phyloP scores from a whole-genome alignment of 1,139 yeast genomes.

The Yamadazyma triangularis region DNA sequence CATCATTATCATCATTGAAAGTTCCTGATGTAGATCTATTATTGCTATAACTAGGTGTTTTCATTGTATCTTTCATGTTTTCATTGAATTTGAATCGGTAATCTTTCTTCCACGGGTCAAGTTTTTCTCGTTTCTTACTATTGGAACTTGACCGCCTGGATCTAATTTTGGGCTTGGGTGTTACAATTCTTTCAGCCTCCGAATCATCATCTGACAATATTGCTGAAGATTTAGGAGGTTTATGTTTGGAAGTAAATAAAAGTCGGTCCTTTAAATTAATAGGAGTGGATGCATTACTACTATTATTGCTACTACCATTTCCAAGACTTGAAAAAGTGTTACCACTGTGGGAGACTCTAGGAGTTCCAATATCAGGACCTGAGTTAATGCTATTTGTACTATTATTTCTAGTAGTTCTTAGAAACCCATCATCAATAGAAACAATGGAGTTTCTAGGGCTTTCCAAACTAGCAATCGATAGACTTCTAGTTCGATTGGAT shows the following conservation, averaged over 20 bases:
- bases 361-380: conserved; percentile 5
- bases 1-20: no score
- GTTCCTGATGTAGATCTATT: neutral
- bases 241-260: conserved; percentile 16
- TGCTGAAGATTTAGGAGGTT: conserved; percentile 7
- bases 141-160: conserved; percentile 8
- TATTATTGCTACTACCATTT: no score
- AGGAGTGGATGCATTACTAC: conserved; percentile 1
- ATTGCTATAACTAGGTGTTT: neutral
- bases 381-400: conserved; percentile 25
- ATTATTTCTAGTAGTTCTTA: conserved; percentile 27
- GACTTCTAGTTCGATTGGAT: conserved; percentile 22
- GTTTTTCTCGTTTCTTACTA: conserved; percentile 8
- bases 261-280: conserved; percentile 5
- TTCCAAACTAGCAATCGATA: conserved; percentile 37
- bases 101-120: conserved; percentile 19
- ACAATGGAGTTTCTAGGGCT: conserved; percentile 43
- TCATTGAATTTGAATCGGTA: conserved; percentile 29
- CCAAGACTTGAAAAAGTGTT: no score
- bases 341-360: conserved; percentile 5
- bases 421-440: conserved; percentile 31
- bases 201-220: conserved; percentile 33
- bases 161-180: conserved; percentile 16
- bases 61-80: conserved; percentile 4
- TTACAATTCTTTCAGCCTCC: conserved; percentile 16